Percentiles rank a stretch among this genome's conserved stretches.
Conservation (phyloP, 352 stramenopile species). For the Pythium aristosporum region DNA sequence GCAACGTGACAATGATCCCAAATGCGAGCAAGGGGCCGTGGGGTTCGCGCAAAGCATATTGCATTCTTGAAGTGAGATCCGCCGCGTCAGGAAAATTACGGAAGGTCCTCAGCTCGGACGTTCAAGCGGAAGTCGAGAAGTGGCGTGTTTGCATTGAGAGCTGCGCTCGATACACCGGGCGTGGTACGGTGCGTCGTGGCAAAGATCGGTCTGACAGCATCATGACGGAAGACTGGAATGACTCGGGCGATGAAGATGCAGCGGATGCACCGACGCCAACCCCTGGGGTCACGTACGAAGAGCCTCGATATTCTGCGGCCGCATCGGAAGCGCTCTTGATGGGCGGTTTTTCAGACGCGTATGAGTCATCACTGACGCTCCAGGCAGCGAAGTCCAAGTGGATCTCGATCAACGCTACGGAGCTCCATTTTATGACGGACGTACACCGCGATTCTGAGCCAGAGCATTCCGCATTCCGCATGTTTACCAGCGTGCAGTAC, state of each 20-base stretch:
- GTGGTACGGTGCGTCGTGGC: constrained; percentile 9
- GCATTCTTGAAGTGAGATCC: constrained; percentile 64
- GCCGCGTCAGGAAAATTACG: constrained; percentile 36
- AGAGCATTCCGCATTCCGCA: constrained; percentile 53
- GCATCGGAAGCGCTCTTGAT: constrained; percentile 52
- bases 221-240: constrained; percentile 25
- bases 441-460: constrained; percentile 67
- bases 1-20: constrained; percentile 65
- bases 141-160: constrained; percentile 74
- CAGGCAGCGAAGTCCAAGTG: constrained; percentile 56
- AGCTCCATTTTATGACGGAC: constrained; percentile 58
- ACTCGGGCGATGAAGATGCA: constrained; percentile 34
- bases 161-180: constrained; percentile 43
- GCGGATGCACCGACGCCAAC: constrained; percentile 2
- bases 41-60: constrained; percentile 31
- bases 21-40: constrained; percentile 53
- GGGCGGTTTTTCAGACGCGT: constrained; percentile 74
- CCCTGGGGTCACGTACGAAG: constrained; percentile 8
- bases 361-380: constrained; percentile 43
- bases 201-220: constrained; percentile 17
- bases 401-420: constrained; percentile 73
- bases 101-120: constrained; percentile 70
- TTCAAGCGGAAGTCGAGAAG: constrained; percentile 55
- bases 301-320: constrained; percentile 22
- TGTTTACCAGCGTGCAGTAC: constrained; percentile 61